These are phyloP conservation scores for Pleurotus tuber-regium DNA, from an alignment of 768 basidiomycete genomes.

Conservation along the genomic window DNA sequence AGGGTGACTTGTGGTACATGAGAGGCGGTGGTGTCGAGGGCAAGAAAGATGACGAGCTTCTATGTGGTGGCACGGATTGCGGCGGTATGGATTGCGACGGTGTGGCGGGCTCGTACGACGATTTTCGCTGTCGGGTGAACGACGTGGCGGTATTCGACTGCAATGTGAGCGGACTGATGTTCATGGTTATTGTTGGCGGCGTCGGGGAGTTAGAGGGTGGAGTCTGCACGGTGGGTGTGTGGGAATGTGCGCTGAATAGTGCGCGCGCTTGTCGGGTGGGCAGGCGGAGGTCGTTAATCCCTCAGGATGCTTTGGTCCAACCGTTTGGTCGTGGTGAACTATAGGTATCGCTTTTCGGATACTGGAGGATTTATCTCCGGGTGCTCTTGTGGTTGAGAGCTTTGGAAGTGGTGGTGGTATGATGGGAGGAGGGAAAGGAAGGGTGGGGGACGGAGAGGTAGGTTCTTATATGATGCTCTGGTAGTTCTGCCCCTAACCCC, in stretches of 20 bases:
- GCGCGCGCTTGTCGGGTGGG: neutral
- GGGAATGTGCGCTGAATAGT: neutral
- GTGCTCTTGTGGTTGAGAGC: no score
- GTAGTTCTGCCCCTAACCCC: no score
- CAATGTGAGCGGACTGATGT: neutral
- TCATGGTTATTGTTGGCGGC: neutral
- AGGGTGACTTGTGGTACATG: neutral
- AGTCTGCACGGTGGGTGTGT: neutral
- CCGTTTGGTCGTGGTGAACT: neutral
- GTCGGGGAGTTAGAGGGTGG: neutral
- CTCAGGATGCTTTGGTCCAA: neutral
- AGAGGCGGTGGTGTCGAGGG: neutral
- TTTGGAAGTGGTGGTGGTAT: neutral
- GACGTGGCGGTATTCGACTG: no score
- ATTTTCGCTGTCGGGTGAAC: no score
- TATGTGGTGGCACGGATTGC: no score
- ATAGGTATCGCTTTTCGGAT: neutral
- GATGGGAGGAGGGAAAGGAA: neutral
- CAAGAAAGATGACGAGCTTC: neutral
- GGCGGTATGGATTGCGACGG: neutral
- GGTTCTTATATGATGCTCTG: constrained; percentile 1
- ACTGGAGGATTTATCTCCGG: neutral
- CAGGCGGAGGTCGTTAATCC: neutral
- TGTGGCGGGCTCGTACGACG: no score
- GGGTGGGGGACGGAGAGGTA: neutral